Evolutionary conservation across 371 early-diverging fungal species (phyloP).

Genomic region (Rhizopus sp.): DNA sequence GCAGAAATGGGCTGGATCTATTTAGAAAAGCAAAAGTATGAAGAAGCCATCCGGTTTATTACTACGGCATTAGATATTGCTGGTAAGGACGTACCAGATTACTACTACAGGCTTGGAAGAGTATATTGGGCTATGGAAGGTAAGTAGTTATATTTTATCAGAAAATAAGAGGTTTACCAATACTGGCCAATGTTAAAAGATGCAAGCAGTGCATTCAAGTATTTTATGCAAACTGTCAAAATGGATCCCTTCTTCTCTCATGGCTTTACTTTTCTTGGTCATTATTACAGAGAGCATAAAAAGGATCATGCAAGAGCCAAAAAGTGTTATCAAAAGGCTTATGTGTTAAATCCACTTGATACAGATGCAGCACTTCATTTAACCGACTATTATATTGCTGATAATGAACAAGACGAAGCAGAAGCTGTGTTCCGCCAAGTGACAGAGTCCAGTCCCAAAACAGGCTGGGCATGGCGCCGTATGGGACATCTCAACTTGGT

Average conservation of each 20-base stretch:
- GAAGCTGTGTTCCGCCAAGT: conserved; percentile 55
- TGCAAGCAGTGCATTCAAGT: conserved; percentile 61
- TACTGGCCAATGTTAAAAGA: conserved; percentile 31
- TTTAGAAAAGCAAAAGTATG: conserved; percentile 55
- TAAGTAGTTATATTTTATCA: conserved; percentile 14
- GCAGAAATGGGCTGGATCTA: conserved; percentile 70
- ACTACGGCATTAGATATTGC: conserved; percentile 54
- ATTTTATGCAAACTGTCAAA: conserved; percentile 76
- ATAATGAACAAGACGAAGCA: conserved; percentile 56
- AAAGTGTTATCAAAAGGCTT: conserved; percentile 82
- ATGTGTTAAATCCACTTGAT: conserved; percentile 67
- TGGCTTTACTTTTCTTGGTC: conserved; percentile 81
- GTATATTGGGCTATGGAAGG: conserved; percentile 82
- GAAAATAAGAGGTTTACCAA: background rate
- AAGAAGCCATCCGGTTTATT: conserved; percentile 58
- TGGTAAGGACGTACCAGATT: conserved; percentile 43
- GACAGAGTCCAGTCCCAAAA: conserved; percentile 45
- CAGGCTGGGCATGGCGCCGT: conserved; percentile 81
- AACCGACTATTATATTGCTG: conserved; percentile 60
- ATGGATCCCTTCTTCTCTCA: conserved; percentile 64
- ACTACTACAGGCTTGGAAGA: conserved; percentile 73
- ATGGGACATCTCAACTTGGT: conserved; percentile 78
- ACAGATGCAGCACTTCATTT: conserved; percentile 71
- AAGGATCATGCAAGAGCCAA: conserved; percentile 68
- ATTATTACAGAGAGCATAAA: conserved; percentile 73